phyloP scores from a whole-genome alignment of 163 green algal species.

The Coccomyxa subellipsoidea region DNA sequence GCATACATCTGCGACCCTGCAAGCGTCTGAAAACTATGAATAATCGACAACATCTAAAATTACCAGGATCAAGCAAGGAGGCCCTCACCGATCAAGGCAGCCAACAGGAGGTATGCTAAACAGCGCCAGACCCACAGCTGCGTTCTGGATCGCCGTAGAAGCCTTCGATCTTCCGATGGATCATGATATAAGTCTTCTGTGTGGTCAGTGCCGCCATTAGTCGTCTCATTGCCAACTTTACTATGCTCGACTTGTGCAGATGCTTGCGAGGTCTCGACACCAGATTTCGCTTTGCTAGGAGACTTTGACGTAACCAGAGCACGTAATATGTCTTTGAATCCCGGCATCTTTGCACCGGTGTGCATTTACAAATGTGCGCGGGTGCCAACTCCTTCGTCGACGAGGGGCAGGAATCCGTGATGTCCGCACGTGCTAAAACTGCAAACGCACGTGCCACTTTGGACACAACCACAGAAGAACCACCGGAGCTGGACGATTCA shows the following conservation, averaged over 20 bases:
- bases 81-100: neutral
- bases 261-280: neutral
- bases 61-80: neutral
- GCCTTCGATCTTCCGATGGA: neutral
- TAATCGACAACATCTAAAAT: no score
- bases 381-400: neutral
- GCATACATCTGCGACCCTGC: neutral
- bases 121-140: conserved; percentile 2
- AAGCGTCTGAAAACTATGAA: neutral
- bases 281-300: neutral
- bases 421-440: neutral
- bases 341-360: neutral
- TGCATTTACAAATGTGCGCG: neutral
- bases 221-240: neutral
- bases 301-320: neutral
- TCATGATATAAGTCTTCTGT: neutral
- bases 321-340: neutral
- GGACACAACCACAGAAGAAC: no score
- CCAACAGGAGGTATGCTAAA: neutral
- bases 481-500: no score
- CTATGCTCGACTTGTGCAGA: neutral
- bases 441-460: neutral
- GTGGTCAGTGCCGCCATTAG: neutral
- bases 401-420: neutral
- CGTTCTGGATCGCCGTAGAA: neutral